Base-by-base conservation (phyloP, 768 basidiomycete species). In the Lanmaoa pseudosensibilis region DNA sequence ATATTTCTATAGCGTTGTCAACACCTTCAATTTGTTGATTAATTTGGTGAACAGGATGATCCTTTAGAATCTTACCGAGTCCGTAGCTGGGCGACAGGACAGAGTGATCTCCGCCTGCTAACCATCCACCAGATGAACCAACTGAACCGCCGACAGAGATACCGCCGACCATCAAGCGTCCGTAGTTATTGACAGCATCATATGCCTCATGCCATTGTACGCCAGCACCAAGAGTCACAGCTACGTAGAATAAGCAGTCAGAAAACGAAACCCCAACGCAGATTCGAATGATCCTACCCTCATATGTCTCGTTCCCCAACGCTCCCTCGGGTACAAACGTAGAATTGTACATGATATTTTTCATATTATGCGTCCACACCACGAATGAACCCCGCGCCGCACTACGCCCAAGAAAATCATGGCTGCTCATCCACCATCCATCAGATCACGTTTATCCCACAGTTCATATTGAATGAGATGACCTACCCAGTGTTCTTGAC, bases 121-220 rank as follows among this genome's bases (percentile, higher is more conserved):
- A 53, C 77, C 80, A 83, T 25, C 82, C 81, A 36, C 80, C 81
- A 8, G 76, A 75, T 6, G 81, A 75, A 38, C 79, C 81, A 4
- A 82, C 73, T 4, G 78, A 75, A 25, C 74, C 78, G 11, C 73
- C 72, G 1, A 45, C 19, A 8, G 75, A 74, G 5, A 72, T 21
- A 15, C 77, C 81, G 7, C 83, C 82, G 5, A 82, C 73, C n/a
- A 83, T 68, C 46, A 75, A 64, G 8, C 77, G 73, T 0, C 69
- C 72, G 21, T 77, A 64, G 8, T 67, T 59, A 21, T 77, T 64
- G 15, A 72, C 76, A 12, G 74, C 73, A 2, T 62, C 65, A 54
- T 82, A 83, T 0, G 76, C 76, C 50, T 79, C 77, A 16, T 65
- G 52, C 79, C 79, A 81, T 59, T 81, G 78, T 4, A 81, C 78